Evolutionary conservation across 768 basidiomycete genomes (phyloP), one percentile per base, ranked within the genome.

Genomic region (Boletus eberwhitei): DNA sequence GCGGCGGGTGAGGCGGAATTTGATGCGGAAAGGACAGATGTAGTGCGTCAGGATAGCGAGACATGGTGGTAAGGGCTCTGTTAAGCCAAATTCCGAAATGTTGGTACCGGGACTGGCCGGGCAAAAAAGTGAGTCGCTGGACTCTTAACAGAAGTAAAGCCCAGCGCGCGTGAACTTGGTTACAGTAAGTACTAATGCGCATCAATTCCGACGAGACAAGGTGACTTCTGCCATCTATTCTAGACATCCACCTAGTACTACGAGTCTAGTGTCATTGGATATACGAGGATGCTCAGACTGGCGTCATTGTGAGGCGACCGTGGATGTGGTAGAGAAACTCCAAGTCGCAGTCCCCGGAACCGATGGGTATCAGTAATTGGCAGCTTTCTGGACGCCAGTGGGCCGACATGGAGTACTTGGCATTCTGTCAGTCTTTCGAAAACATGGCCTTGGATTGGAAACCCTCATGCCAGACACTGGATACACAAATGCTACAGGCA

Each of bases 1-100:
- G 62, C 78, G 86, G 68, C 75, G 85, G 40, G 84, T 91, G 42
- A 79, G 94, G 68, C 78, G 93, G 66, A 96, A 96, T 73, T 69
- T 97, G 67, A 92, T 93, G 91, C 76, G 93, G 24, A 83, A 82
- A 59, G 86, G 82, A 8, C 90, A 93, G 70, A 79, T 81, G 79
- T 88, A 66, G 16, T 17, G 13, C 4, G 14, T 38, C 35, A 24
- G 16, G 13, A 24, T 16, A 11, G 12, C 6, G 21, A 31, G 12
- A 17, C 24, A 11, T 26, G 16, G 22, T 24, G 9, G 17, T 19
- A n/a, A n/a, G n/a, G n/a, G n/a, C n/a, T n/a, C n/a, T n/a, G n/a
- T n/a, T n/a, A n/a, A n/a, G n/a, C n/a, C n/a, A n/a, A n/a, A n/a
- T n/a, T n/a, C n/a, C n/a, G n/a, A n/a, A n/a, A n/a, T n/a, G n/a